A percentile compares a stretch with the other conserved stretches of the same genome.
phyloP scores from a whole-genome alignment of 1,139 yeast species.

The Suhomyces maxii region DNA sequence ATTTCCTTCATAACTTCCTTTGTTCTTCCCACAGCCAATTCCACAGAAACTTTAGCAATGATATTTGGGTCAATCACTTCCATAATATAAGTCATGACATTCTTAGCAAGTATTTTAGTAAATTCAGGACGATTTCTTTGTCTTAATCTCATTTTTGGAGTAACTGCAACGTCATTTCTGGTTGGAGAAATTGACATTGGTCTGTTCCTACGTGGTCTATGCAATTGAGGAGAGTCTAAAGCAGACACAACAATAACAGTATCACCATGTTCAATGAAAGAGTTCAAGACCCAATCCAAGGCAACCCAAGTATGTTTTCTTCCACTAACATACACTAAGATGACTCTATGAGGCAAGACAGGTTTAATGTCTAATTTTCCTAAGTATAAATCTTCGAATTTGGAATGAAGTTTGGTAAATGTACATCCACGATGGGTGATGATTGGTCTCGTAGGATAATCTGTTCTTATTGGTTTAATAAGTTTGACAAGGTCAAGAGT shows the following conservation, averaged over 20 bases:
- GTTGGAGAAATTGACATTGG: not conserved
- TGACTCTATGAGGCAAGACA: slow-evolving; percentile 51
- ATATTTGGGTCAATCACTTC: slow-evolving; percentile 48
- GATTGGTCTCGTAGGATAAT: slow-evolving; percentile 55
- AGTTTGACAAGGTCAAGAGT: slow-evolving; percentile 7
- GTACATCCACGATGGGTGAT: slow-evolving; percentile 54
- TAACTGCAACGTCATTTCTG: slow-evolving; percentile 15
- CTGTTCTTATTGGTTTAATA: slow-evolving; percentile 11
- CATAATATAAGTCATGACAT: slow-evolving; percentile 50
- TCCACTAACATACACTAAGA: slow-evolving; percentile 67
- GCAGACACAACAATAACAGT: slow-evolving; percentile 58
- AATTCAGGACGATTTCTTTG: slow-evolving; percentile 38
- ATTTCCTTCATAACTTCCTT: slow-evolving; percentile 59
- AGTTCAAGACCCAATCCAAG: slow-evolving; percentile 62
- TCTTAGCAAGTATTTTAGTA: slow-evolving; percentile 34
- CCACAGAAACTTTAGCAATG: slow-evolving; percentile 60
- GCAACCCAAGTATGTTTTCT: slow-evolving; percentile 80
- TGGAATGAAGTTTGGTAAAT: slow-evolving; percentile 44
- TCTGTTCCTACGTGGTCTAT: slow-evolving; percentile 1
- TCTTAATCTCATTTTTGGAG: slow-evolving; percentile 33
- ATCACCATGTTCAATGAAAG: slow-evolving; percentile 61
- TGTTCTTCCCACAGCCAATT: slow-evolving; percentile 60
- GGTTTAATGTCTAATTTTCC: slow-evolving; percentile 37
- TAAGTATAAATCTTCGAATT: slow-evolving; percentile 40
- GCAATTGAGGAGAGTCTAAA: slow-evolving; percentile 19